A percentile compares a stretch with the other conserved stretches of the same genome.
Conservation (phyloP, 2,329 filamentous ascomycete genomes). For the Alternaria incomplexa region DNA sequence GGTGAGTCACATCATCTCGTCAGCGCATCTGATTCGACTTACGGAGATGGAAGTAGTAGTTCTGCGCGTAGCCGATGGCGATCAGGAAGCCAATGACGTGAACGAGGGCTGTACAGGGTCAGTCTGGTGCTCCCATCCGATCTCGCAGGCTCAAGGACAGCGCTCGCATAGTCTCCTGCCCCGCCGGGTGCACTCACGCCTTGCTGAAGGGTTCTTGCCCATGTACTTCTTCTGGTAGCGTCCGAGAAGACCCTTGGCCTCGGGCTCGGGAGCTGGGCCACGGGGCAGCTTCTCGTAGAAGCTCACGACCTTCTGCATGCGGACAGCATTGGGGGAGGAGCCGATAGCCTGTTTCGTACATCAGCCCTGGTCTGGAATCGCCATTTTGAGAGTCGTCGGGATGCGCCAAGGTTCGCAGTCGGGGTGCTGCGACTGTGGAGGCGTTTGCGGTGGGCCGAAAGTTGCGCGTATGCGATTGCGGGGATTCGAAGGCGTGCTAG, state of each 20-base stretch:
- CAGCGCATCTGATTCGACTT: constrained; percentile 54
- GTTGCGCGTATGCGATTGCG: constrained; percentile 6
- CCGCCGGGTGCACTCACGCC: constrained; percentile 70
- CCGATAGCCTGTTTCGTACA: constrained; percentile 76
- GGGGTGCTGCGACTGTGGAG: constrained; percentile 7
- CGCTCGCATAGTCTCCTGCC: neutral
- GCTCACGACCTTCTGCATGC: constrained; percentile 96
- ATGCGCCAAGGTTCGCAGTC: neutral
- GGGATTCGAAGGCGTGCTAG: constrained; percentile 15
- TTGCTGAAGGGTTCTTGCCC: constrained; percentile 86
- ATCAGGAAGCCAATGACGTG: constrained; percentile 83
- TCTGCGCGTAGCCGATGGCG: constrained; percentile 88
- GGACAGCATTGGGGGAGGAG: constrained; percentile 90
- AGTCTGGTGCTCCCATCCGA: constrained; percentile 12
- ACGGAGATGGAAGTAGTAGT: constrained; percentile 99
- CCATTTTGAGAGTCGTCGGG: neutral
- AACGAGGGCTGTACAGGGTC: constrained; percentile 72
- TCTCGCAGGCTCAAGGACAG: neutral
- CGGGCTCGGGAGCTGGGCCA: constrained; percentile 81
- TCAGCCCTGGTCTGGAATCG: constrained; percentile 23
- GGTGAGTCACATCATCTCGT: constrained; percentile 23
- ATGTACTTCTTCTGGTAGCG: constrained; percentile 90
- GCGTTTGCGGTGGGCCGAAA: constrained; percentile 24
- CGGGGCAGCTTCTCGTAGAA: constrained; percentile 99
- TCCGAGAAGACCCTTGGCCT: constrained; percentile 81